These are phyloP conservation scores for Leccinum ochraceum DNA, from an alignment of 768 basidiomycete genomes.

Conservation along the genomic window DNA sequence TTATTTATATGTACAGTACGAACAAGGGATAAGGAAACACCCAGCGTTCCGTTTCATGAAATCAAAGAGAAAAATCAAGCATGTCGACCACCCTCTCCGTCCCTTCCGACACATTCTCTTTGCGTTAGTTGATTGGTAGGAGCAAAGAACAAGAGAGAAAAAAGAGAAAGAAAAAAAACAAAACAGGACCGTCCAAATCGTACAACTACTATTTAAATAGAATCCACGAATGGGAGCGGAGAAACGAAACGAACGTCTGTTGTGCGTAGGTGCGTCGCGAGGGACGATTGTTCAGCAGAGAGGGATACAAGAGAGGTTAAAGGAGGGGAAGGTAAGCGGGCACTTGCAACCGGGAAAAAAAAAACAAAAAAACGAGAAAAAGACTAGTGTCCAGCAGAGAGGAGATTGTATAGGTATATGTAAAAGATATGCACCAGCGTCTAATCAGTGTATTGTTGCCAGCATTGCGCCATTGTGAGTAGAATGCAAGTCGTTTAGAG, in stretches of 20 bases:
- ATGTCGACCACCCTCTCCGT: neutral
- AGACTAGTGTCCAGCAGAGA: neutral
- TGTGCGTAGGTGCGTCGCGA: neutral
- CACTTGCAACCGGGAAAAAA: neutral
- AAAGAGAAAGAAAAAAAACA: neutral
- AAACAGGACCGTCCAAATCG: neutral
- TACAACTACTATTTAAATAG: neutral
- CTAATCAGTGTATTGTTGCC: constrained; percentile 1
- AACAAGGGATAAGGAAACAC: neutral
- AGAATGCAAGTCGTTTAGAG: constrained; percentile 6
- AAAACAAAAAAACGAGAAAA: neutral
- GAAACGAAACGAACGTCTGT: neutral
- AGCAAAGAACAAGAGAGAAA: neutral
- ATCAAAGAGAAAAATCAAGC: neutral
- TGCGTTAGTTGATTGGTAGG: neutral
- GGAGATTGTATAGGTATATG: neutral
- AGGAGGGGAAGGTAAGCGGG: neutral
- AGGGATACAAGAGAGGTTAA: neutral
- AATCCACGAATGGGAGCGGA: neutral
- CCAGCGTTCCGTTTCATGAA: neutral
- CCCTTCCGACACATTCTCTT: neutral
- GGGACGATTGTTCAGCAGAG: neutral
- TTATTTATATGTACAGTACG: neutral
- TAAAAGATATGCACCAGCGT: neutral
- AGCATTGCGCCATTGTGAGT: neutral